These are phyloP conservation scores for Claviceps monticola DNA, from an alignment of 2,329 filamentous ascomycete genomes.

Conservation along the genomic window DNA sequence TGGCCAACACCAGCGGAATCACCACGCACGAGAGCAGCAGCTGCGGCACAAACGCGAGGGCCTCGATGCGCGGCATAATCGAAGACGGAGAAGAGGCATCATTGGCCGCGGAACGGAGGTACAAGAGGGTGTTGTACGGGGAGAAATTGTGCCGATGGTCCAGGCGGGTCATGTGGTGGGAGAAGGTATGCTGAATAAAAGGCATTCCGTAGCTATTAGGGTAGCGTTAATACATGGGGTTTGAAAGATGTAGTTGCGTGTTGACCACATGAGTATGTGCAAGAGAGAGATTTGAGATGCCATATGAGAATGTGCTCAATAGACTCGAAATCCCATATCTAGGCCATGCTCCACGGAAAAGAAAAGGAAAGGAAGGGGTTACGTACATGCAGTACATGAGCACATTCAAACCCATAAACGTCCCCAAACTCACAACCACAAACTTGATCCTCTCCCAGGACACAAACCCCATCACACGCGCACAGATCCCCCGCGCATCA, in stretches of 20 bases:
- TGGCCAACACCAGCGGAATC: constrained; percentile 64
- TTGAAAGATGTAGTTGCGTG: no score
- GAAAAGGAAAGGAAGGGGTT: neutral
- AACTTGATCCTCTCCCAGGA: constrained; percentile 43
- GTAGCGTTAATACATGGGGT: no score
- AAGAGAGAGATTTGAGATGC: constrained; percentile 6
- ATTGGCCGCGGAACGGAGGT: constrained; percentile 56
- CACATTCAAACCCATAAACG: constrained; percentile 61
- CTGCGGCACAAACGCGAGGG: constrained; percentile 80
- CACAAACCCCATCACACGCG: constrained; percentile 27
- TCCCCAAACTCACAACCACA: constrained; percentile 49
- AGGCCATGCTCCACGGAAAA: no score
- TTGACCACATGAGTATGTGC: no score
- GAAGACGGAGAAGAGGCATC: constrained; percentile 27
- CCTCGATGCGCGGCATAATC: constrained; percentile 44
- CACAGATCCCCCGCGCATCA: neutral
- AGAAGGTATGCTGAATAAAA: constrained; percentile 80
- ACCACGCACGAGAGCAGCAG: constrained; percentile 64
- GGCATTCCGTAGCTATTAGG: constrained; percentile 53
- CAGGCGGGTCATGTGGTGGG: constrained; percentile 84
- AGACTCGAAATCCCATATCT: constrained; percentile 4
- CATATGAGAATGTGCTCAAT: neutral
- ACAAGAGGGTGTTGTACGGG: constrained; percentile 83
- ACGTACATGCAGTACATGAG: constrained; percentile 61
- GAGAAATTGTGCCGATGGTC: constrained; percentile 99